These are phyloP conservation scores for Didymella arachidicola DNA, from an alignment of 2,329 filamentous ascomycete genomes.

Conservation along the genomic window DNA sequence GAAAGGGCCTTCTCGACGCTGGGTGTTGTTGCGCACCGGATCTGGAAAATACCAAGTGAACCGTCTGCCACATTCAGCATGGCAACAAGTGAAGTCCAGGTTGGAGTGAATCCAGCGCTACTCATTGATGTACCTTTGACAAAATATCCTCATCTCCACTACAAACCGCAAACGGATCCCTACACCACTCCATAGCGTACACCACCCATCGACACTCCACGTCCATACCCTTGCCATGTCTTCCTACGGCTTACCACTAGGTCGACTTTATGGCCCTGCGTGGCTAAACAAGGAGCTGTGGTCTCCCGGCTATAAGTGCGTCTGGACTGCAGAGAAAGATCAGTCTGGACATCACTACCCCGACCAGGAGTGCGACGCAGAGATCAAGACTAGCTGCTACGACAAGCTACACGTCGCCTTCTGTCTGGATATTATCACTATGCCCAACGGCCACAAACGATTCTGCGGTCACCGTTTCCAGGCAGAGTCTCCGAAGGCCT, in stretches of 20 bases:
- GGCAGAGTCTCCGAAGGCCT: slow-evolving; percentile 7
- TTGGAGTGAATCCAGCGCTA: background rate
- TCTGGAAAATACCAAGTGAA: background rate
- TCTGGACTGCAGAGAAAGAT: slow-evolving; percentile 11
- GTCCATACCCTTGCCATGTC: background rate
- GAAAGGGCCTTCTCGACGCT: background rate
- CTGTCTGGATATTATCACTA: background rate
- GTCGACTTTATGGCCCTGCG: slow-evolving; percentile 9
- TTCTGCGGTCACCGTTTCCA: slow-evolving; percentile 15
- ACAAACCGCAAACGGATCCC: background rate
- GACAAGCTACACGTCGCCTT: slow-evolving; percentile 4
- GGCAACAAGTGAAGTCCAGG: background rate
- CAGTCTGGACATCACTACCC: slow-evolving; percentile 9
- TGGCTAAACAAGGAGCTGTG: slow-evolving; percentile 5
- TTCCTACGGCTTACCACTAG: background rate
- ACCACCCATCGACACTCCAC: background rate
- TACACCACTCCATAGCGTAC: background rate
- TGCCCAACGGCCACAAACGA: slow-evolving; percentile 3
- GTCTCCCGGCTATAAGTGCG: slow-evolving; percentile 5
- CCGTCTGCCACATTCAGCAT: background rate
- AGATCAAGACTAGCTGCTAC: slow-evolving; percentile 11
- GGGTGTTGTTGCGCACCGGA: background rate
- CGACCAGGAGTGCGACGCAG: background rate
- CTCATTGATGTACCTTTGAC: background rate
- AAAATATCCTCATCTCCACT: background rate